phyloP scores from a whole-genome alignment of 306 rosid genomes.

The Lathyrus sativus region DNA sequence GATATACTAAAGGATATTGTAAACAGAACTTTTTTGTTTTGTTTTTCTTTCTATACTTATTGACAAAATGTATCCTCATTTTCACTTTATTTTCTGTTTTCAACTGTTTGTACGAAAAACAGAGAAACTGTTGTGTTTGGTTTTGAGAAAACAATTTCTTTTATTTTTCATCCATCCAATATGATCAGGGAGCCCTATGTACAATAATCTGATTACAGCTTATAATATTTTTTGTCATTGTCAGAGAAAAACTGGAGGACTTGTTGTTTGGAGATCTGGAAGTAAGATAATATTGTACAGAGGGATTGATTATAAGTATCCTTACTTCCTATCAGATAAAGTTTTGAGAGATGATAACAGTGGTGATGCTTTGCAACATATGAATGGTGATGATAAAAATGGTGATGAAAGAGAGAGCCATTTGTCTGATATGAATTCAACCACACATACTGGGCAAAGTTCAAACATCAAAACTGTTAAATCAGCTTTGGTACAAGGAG shows the following conservation, averaged over 20 bases:
- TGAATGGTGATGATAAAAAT: conserved; percentile 36
- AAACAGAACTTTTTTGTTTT: background rate
- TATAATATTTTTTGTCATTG: conserved; percentile 29
- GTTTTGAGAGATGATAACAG: conserved; percentile 38
- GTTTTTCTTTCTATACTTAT: background rate
- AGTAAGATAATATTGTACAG: conserved; percentile 82
- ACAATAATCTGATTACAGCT: conserved; percentile 36
- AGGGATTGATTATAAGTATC: conserved; percentile 76
- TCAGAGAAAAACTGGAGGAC: conserved; percentile 94
- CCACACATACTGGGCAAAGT: conserved; percentile 37
- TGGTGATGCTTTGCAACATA: conserved; percentile 40
- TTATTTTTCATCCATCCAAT: conserved; percentile 8
- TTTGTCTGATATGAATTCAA: conserved; percentile 44
- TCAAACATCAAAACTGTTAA: conserved; percentile 36
- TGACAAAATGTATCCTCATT: background rate
- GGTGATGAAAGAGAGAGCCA: conserved; percentile 34
- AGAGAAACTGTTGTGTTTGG: background rate
- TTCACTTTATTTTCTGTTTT: conserved; percentile 12
- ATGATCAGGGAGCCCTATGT: background rate
- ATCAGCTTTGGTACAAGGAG: conserved; percentile 68
- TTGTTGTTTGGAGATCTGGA: conserved; percentile 95
- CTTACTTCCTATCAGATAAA: conserved; percentile 64
- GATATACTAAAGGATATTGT: background rate
- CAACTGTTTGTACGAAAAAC: background rate
- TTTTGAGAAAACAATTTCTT: background rate